Base-by-base conservation (phyloP, 1,139 yeast species). In the Blastobotrys proliferans region DNA sequence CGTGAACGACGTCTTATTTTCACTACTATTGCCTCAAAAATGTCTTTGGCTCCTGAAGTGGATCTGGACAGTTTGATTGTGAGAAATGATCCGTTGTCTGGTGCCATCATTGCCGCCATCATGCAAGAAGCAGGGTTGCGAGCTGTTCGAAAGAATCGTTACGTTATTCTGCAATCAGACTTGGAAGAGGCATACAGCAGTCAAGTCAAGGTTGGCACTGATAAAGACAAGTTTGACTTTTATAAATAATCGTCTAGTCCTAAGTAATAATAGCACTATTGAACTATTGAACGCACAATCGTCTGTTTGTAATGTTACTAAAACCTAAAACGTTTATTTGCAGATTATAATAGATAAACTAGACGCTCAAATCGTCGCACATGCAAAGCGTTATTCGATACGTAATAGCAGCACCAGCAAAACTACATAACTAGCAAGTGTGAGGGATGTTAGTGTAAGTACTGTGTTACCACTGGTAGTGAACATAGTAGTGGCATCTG, bases 111-210 rank as follows among this genome's bases (percentile, higher is more conserved):
- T 62, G 97, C 98, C 25, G 98, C 98, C 21, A 92, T 94, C 56
- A 92, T 94, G 98, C 98, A 94, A 75, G 99, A 94, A 69, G 99
- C 99, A 22, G 99, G 99, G 53, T 76, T 94, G 56, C 79, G 97
- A 57, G 99, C 99, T 0, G 97, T 94, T 40, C 83, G 99, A 49
- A 92, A 92, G 73, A 92, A 92, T 67, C 81, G 99, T 68, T 92
- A 92, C 66, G 94, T 94, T 69, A 92, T 94, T 55, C 73, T 94
- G 60, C 97, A 92, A 69, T 79, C 83, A 60, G 99, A 94, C 69
- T 74, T 94, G 63, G 98, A 94, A 63, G 98, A 94, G 69, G 98
- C 98, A 6, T 94, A 94, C 68, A 84, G 94, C 48, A 72, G 95
- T 41, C 97, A 92, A 73, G 97, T 94, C 52, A 94, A 92, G 74